A percentile compares a stretch with the other conserved stretches of the same genome.
Conservation (phyloP, 345 rosid species). For the Brassica rapa region DNA sequence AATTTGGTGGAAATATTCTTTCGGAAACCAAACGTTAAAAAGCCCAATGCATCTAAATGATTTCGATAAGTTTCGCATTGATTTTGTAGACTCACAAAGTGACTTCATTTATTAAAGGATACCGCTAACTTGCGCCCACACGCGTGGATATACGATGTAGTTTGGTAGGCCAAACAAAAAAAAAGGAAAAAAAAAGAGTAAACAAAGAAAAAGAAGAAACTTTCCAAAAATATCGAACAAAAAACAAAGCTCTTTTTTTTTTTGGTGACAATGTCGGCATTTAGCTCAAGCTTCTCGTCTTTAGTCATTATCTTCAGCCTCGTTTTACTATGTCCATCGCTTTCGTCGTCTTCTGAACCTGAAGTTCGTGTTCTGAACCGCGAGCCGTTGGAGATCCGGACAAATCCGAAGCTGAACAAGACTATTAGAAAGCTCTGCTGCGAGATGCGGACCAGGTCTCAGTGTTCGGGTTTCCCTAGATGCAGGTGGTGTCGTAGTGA, state of each 20-base stretch:
- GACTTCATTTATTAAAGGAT: not conserved
- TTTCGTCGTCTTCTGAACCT: constrained; percentile 19
- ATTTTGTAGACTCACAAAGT: not conserved
- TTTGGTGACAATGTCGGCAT: constrained; percentile 30
- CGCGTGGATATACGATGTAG: too few relatives aligned
- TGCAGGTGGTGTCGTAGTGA: constrained; percentile 82
- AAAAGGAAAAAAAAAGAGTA: not conserved
- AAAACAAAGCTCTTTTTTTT: not conserved
- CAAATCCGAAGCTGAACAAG: constrained; percentile 19
- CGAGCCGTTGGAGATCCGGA: constrained; percentile 42
- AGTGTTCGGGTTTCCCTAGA: constrained; percentile 53
- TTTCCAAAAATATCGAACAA: constrained; percentile 14
- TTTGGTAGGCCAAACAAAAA: too few relatives aligned
- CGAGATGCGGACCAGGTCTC: constrained; percentile 59
- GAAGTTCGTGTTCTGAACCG: constrained; percentile 37
- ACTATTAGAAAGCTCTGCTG: constrained; percentile 52
- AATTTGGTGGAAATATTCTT: not conserved
- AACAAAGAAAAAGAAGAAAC: not conserved
- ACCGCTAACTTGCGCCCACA: not conserved
- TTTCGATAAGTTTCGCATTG: not conserved
- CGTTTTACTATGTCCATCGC: constrained; percentile 31
- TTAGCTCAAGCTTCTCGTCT: constrained; percentile 34
- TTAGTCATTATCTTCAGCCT: constrained; percentile 11
- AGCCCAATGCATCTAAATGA: not conserved
- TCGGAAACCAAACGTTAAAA: not conserved